phyloP scores from a whole-genome alignment of 2,329 filamentous ascomycete species.

The Paramyrothecium roridum region DNA sequence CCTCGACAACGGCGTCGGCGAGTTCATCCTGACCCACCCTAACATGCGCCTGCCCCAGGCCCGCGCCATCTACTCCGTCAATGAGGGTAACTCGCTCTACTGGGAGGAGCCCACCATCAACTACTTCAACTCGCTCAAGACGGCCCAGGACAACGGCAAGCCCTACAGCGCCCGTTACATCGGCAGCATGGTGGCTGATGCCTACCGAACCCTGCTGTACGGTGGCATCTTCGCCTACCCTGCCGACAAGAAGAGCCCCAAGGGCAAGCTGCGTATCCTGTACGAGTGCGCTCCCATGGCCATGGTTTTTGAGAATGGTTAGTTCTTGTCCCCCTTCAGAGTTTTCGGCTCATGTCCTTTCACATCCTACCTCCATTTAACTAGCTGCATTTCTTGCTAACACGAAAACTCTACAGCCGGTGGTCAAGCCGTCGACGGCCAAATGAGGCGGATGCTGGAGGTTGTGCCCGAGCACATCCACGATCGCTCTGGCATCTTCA shows the following conservation, averaged over 20 bases:
- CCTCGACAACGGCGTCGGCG: constrained; percentile 90
- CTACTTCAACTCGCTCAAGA: constrained; percentile 89
- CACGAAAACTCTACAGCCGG: constrained; percentile 57
- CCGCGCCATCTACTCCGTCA: constrained; percentile 92
- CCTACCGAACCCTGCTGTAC: constrained; percentile 92
- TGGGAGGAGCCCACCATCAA: constrained; percentile 85
- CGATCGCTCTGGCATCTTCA: constrained; percentile 91
- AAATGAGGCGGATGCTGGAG: constrained; percentile 86
- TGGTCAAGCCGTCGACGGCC: constrained; percentile 86
- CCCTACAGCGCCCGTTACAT: constrained; percentile 96
- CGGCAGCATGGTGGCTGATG: constrained; percentile 96
- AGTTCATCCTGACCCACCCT: constrained; percentile 98
- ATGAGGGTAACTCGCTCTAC: constrained; percentile 97
- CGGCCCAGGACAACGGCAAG: constrained; percentile 70
- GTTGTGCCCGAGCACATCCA: constrained; percentile 91
- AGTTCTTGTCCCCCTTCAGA: constrained; percentile 29
- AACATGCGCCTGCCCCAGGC: constrained; percentile 82
- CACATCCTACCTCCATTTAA: not conserved
- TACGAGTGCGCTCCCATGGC: constrained; percentile 99
- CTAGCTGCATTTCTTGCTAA: constrained; percentile 18
- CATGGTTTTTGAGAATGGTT: constrained; percentile 97
- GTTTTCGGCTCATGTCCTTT: not conserved
- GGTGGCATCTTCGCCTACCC: constrained; percentile 98
- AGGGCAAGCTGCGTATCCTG: constrained; percentile 94
- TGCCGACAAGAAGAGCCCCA: constrained; percentile 95